phyloP scores from a whole-genome alignment of 1,284 basidiomycete species.

The Cryptococcus jaspeensis region DNA sequence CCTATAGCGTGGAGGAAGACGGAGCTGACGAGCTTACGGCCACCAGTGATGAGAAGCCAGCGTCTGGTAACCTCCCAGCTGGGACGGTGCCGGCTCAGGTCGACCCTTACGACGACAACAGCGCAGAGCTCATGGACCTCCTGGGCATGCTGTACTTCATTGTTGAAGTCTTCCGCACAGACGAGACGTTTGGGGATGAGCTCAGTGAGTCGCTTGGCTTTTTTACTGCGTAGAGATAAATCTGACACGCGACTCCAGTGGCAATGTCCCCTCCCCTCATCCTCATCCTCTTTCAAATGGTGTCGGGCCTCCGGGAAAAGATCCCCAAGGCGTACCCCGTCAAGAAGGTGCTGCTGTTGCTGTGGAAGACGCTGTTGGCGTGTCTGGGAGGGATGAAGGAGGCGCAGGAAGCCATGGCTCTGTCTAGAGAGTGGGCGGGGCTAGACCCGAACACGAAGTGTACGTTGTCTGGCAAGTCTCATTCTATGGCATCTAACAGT shows the following conservation, averaged over 20 bases:
- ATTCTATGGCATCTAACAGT: background rate
- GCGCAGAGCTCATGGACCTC: slow-evolving; percentile 86
- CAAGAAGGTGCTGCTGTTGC: slow-evolving; percentile 92
- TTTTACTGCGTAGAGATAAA: background rate
- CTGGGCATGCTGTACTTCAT: slow-evolving; percentile 91
- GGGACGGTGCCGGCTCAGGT: slow-evolving; percentile 23
- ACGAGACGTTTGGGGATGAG: slow-evolving; percentile 91
- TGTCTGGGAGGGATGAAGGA: slow-evolving; percentile 92
- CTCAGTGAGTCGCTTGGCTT: slow-evolving; percentile 66
- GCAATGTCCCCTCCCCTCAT: slow-evolving; percentile 91
- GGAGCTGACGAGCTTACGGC: background rate
- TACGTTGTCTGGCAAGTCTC: slow-evolving; percentile 17
- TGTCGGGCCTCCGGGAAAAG: slow-evolving; percentile 87
- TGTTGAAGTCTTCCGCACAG: slow-evolving; percentile 84
- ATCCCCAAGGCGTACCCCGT: slow-evolving; percentile 93
- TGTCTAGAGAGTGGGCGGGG: slow-evolving; percentile 78
- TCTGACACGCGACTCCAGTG: slow-evolving; percentile 59
- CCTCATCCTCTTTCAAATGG: slow-evolving; percentile 84
- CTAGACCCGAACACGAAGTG: slow-evolving; percentile 65
- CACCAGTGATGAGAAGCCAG: slow-evolving; percentile 14
- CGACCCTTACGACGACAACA: slow-evolving; percentile 48
- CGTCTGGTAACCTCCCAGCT: slow-evolving; percentile 1
- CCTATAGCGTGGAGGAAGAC: too few relatives aligned
- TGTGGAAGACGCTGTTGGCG: slow-evolving; percentile 93
- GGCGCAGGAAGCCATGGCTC: slow-evolving; percentile 74